phyloP scores from a whole-genome alignment of 2,329 filamentous ascomycete genomes.

The Aureobasidium sp. region DNA sequence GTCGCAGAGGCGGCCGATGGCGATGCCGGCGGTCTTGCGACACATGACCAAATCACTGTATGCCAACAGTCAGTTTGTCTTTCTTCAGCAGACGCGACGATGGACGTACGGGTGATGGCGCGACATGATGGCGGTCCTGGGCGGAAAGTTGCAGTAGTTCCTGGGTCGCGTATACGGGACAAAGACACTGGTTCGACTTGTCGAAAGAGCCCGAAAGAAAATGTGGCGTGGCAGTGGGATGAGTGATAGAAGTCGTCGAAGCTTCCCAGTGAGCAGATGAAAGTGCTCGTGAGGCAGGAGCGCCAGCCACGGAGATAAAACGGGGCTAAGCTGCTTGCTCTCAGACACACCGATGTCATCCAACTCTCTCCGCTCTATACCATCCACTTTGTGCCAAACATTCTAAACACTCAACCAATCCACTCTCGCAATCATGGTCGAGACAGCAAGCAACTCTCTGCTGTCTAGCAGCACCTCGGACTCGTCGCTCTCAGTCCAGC shows the following conservation, averaged over 20 bases:
- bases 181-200: neutral
- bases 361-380: neutral
- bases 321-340: neutral
- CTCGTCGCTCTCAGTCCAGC: conserved; percentile 66
- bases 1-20: conserved; percentile 97
- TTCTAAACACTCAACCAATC: neutral
- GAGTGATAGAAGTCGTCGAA: neutral
- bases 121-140: conserved; percentile 53
- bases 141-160: neutral
- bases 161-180: neutral
- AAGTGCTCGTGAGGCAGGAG: neutral
- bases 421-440: conserved; percentile 9
- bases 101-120: conserved; percentile 78
- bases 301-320: neutral
- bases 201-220: neutral
- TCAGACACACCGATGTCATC: neutral
- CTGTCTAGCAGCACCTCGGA: conserved; percentile 47
- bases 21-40: conserved; percentile 95
- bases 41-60: conserved; percentile 94
- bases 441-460: conserved; percentile 29
- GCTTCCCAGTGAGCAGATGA: neutral
- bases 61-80: neutral
- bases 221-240: neutral
- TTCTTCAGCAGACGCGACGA: neutral
- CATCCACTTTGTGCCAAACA: neutral